Evolutionary conservation across 768 basidiomycete genomes (phyloP), one percentile per base, ranked within the genome.

Genomic region (Exidia glandulosa): DNA sequence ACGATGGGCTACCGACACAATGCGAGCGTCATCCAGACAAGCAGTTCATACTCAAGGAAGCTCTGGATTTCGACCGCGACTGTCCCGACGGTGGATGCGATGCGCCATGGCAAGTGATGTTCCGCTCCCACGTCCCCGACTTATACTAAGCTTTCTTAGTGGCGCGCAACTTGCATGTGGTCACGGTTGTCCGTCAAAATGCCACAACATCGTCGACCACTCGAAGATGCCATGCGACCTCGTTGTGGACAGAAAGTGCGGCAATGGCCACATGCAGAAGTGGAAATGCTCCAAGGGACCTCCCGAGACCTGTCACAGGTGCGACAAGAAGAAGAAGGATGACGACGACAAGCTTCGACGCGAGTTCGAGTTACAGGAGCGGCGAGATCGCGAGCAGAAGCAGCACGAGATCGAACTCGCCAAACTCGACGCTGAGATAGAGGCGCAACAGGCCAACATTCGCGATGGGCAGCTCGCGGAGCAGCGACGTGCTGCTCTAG

Each of bases 71-170:
- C 54, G 77, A 82, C 9, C 60, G 59, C 14, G 58, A 75, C 25
- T 76, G 76, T 61, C 85, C 85, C 0, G 84, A 85, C 56, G 86
- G 86, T 9, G 86, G 86, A 2, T 88, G 86, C 61, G 68, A 61
- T 2, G 73, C 77, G 61, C 77, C 79, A 52, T 88, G 86, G 86
- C 86, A 71, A 54, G 75, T 65, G 13, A 27, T 41, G 9, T 23
- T 36, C n/a, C 50, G 1, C 47, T 48, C 47, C 14, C 9, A 23
- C 19, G 25, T 16, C 16, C 37, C 12, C n/a, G 33, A 31, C n/a
- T 62, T 23, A 37, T 37, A 3, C 16, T 37, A 45, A 12, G 5
- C 12, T 3, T 58, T 45, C 33, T n/a, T 57, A 87, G 86, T 62
- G 79, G 77, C 23, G 68, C 65, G 0, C 65, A 69, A 34, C 73